phyloP scores from a whole-genome alignment of 805 yeast species.

The Zygoascus tannicola region DNA sequence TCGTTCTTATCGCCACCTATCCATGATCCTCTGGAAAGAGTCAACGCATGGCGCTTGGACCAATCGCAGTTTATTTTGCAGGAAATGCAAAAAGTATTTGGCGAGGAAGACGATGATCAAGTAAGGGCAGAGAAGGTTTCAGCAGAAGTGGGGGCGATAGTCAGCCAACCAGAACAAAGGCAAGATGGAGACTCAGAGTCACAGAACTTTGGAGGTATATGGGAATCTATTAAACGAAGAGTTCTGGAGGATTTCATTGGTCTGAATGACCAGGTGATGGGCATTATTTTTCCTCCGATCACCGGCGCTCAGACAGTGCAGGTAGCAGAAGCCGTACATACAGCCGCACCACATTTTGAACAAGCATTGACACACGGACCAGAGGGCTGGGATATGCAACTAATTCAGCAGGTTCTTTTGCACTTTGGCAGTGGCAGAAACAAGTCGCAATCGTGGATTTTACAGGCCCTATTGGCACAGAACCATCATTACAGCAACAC shows the following conservation, averaged over 20 bases:
- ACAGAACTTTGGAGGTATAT: conserved; percentile 3
- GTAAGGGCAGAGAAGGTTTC: not conserved
- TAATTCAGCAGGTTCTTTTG: conserved; percentile 10
- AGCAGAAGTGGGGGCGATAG: not conserved
- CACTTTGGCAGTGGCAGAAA: conserved; percentile 6
- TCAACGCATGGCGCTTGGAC: conserved; percentile 34
- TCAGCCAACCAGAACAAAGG: conserved; percentile 1
- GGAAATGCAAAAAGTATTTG: conserved; percentile 21
- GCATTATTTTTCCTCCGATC: conserved; percentile 25
- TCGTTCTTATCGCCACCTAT: conserved; percentile 19
- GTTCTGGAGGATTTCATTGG: conserved; percentile 22
- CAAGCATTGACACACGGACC: conserved; percentile 13
- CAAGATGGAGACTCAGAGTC: not conserved
- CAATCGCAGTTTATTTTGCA: conserved; percentile 27
- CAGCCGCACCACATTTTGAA: conserved; percentile 8
- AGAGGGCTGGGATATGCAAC: conserved; percentile 14
- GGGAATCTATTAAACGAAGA: not conserved
- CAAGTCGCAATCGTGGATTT: not conserved
- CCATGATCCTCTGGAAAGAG: conserved; percentile 27
- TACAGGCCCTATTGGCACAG: not conserved
- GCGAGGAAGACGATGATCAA: conserved; percentile 6
- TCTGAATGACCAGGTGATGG: conserved; percentile 29
- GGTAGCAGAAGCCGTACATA: not conserved
- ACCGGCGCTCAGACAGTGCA: not conserved
- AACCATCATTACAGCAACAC: not conserved